Base-by-base conservation (phyloP, 2,329 filamentous ascomycete genomes). In the Ambrosiella cleistominuta region DNA sequence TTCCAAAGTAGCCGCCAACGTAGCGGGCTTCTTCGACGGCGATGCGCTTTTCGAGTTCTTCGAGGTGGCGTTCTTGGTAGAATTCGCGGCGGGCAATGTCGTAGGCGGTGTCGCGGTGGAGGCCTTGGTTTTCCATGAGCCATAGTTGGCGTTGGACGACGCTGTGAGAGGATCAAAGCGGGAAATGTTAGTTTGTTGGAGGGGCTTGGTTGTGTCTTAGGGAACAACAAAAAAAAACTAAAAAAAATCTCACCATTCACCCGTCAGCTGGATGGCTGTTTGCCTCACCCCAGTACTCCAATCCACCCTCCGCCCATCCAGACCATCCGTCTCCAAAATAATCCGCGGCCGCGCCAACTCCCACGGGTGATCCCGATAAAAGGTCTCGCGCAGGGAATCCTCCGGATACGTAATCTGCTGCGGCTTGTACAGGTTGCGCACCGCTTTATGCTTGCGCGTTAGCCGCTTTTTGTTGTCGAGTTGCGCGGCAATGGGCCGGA, bases 331-430 rank as follows among this genome's bases (percentile, higher is more conserved):
- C 71, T 98, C 93, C 8, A 97, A 72, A 52, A 98, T 75, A 60
- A 95, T 76, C 64, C 88, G 79, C 57, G 93, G 93, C 62, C 91
- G 79, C 15, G 93, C 93, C 66, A 98, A 74, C 71, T 98, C 93
- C 93, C 93, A 98, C 4, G 93, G 93, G 68, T 98, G 93, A 69
- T 98, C 91, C 66, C 78, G 81, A 74, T 87, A 98, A 73, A 97
- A 98, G 36, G 83, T 80, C 64, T 72, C 75, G 62, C 93, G 83
- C 66, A 98, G 75, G 61, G 73, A 71, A 70, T 98, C 93, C 69
- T 98, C 93, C 61, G 85, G 80, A 68, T 93, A 96, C 57, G 72
- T 73, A 62, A 98, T 83, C 60, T 75, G 72, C 63, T 89, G 79
- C 1, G 93, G 93, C 64, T 83, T 81, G 74, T 90, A 97, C 65